Conservation (phyloP, 805 yeast genomes). For the Phaffomyces opuntiae region DNA sequence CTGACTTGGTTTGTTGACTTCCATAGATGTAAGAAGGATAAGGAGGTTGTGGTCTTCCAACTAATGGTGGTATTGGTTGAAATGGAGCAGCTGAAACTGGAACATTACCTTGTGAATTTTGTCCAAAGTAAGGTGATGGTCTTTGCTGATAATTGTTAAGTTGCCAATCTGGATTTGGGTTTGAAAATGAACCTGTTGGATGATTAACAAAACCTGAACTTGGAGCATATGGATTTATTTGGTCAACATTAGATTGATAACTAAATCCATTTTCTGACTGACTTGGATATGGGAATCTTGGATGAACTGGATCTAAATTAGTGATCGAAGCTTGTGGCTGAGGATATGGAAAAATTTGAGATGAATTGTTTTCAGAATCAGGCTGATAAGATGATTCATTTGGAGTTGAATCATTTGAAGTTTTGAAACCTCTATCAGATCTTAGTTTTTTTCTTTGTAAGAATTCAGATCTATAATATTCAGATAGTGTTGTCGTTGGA, state of each 20-base stretch:
- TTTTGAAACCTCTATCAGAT: slow-evolving; percentile 16
- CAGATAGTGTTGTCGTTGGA: slow-evolving; percentile 16
- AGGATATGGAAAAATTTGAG: slow-evolving; percentile 2
- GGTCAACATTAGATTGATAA: slow-evolving; percentile 8
- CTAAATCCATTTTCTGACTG: slow-evolving; percentile 5
- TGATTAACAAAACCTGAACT: neutral
- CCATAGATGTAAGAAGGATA: slow-evolving; percentile 5
- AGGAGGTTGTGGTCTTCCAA: no score
- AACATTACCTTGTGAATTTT: slow-evolving; percentile 3
- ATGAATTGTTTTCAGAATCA: slow-evolving; percentile 2
- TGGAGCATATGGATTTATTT: slow-evolving; percentile 2
- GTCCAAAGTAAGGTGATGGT: slow-evolving; percentile 2
- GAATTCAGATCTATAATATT: slow-evolving; percentile 23
- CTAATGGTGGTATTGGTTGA: neutral
- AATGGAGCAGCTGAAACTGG: neutral
- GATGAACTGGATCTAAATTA: neutral
- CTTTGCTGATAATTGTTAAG: slow-evolving; percentile 5
- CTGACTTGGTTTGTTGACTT: neutral
- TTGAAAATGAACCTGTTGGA: neutral
- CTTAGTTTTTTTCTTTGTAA: slow-evolving; percentile 20
- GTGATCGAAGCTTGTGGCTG: neutral
- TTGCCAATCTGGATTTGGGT: slow-evolving; percentile 10
- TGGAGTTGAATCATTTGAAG: slow-evolving; percentile 12
- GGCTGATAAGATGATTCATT: slow-evolving; percentile 1
- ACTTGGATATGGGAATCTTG: slow-evolving; percentile 7